Conservation (phyloP, 2,329 filamentous ascomycete species). For the Curvularia hawaiiensis region DNA sequence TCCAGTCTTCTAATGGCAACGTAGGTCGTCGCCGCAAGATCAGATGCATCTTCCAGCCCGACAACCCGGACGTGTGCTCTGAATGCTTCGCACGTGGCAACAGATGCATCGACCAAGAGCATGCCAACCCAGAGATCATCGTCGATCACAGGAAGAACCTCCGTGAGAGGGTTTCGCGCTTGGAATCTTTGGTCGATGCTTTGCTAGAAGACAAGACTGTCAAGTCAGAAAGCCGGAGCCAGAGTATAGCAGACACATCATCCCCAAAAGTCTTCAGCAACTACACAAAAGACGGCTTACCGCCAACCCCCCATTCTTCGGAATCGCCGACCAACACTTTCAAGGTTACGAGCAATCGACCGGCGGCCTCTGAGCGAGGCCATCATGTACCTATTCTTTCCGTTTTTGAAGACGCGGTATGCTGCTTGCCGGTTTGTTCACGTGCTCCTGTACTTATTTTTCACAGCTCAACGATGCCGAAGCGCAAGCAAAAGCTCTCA, state of each 20-base stretch:
- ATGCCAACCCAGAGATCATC: conserved; percentile 47
- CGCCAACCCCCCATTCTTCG: conserved; percentile 43
- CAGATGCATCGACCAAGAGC: conserved; percentile 54
- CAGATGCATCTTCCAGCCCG: conserved; percentile 52
- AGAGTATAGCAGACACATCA: conserved; percentile 32
- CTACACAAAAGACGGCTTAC: conserved; percentile 34
- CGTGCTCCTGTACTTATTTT: conserved; percentile 19
- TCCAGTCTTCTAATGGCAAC: conserved; percentile 27
- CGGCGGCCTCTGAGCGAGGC: conserved; percentile 31
- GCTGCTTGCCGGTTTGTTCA: conserved; percentile 8
- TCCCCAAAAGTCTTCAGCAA: conserved; percentile 35
- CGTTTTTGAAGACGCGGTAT: conserved; percentile 48
- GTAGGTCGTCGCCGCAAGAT: conserved; percentile 57
- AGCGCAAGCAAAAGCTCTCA: conserved; percentile 36
- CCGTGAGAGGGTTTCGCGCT: conserved; percentile 49
- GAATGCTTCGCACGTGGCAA: conserved; percentile 54
- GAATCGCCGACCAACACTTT: conserved; percentile 33
- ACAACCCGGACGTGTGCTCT: conserved; percentile 49
- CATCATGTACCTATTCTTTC: conserved; percentile 47
- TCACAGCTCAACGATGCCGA: conserved; percentile 44
- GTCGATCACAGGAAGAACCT: conserved; percentile 52
- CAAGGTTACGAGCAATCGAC: conserved; percentile 27
- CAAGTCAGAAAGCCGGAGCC: conserved; percentile 36
- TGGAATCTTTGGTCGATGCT: conserved; percentile 49
- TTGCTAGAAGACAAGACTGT: conserved; percentile 44